Conservation (phyloP, 139 green algal species). For the Eudorina sp. region DNA sequence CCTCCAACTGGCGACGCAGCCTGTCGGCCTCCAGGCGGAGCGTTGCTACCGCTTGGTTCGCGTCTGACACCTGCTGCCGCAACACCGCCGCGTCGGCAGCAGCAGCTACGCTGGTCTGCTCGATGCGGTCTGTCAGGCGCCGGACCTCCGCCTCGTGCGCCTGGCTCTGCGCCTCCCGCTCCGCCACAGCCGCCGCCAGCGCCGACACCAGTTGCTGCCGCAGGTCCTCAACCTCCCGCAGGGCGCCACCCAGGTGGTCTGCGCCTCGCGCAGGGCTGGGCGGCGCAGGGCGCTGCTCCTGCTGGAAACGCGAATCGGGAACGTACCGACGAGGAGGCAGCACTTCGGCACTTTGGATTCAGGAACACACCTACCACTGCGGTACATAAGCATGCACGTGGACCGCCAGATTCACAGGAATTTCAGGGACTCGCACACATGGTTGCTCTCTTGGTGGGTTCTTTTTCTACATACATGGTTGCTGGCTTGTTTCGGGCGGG, state of each 20-base stretch:
- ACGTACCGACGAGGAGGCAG: too few species aligned
- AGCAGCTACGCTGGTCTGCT: neutral
- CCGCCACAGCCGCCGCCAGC: neutral
- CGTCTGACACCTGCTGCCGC: neutral
- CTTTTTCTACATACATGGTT: too few species aligned
- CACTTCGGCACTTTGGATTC: too few species aligned
- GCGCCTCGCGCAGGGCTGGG: too few species aligned
- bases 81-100: neutral
- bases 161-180: neutral
- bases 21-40: neutral
- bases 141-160: neutral
- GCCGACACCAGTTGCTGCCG: constrained; percentile 16
- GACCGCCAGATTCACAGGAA: too few species aligned
- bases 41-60: neutral
- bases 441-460: too few species aligned
- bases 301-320: too few species aligned
- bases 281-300: too few species aligned
- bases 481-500: too few species aligned
- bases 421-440: too few species aligned
- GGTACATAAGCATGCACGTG: too few species aligned
- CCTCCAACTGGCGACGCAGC: neutral
- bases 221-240: neutral
- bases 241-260: neutral
- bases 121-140: neutral
- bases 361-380: too few species aligned